Percentiles rank a stretch among this genome's conserved stretches.
These are phyloP conservation scores for Suhomyces kilbournensis DNA, from an alignment of 805 yeast species.

Conservation along the genomic window DNA sequence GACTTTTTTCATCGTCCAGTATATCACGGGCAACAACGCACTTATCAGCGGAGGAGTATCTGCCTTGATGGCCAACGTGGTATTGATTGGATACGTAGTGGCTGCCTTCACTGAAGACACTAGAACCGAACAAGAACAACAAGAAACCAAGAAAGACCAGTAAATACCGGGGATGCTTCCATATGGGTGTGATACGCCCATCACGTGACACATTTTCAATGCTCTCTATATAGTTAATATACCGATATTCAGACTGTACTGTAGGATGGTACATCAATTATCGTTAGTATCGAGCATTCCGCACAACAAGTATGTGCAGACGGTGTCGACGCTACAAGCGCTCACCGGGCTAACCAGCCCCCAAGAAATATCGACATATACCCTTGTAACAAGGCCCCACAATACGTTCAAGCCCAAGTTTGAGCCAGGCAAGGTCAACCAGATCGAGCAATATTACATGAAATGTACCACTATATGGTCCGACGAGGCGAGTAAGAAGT, in stretches of 20 bases:
- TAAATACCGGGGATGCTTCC: not conserved
- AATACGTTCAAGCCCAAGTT: conserved; percentile 51
- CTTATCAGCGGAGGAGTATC: conserved; percentile 77
- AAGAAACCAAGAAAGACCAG: not conserved
- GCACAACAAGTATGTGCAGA: conserved; percentile 38
- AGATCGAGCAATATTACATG: conserved; percentile 54
- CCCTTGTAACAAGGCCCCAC: conserved; percentile 49
- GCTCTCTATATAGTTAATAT: not conserved
- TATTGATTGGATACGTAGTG: conserved; percentile 66
- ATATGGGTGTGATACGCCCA: not conserved
- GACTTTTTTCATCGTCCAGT: conserved; percentile 58
- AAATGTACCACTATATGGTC: conserved; percentile 50
- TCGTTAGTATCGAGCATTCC: conserved; percentile 46
- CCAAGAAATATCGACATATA: conserved; percentile 45
- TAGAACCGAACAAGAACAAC: conserved; percentile 19
- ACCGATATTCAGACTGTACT: not conserved
- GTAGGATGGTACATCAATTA: conserved; percentile 53
- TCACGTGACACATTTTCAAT: not conserved
- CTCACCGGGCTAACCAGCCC: conserved; percentile 49
- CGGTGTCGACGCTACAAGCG: conserved; percentile 48
- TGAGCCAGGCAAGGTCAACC: conserved; percentile 55
- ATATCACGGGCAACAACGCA: conserved; percentile 47
- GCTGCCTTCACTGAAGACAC: conserved; percentile 73
- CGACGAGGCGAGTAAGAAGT: conserved; percentile 17
- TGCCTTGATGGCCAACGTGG: conserved; percentile 72